phyloP scores from a whole-genome alignment of 768 basidiomycete species.

The Lentinula lateritia region DNA sequence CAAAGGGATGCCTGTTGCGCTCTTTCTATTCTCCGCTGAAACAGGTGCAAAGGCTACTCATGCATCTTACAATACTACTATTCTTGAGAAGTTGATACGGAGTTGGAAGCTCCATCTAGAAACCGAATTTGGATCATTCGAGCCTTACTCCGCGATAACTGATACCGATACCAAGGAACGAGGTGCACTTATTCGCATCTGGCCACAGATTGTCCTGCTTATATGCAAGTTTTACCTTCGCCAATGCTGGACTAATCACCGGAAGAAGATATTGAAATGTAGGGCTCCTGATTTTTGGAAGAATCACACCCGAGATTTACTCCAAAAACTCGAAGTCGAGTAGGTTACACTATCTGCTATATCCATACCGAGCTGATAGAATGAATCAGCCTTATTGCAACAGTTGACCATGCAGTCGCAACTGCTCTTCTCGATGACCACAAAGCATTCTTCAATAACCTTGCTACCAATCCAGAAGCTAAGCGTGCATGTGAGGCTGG shows the following conservation, averaged over 20 bases:
- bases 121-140: constrained; percentile 12
- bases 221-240: too few species aligned
- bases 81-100: constrained; percentile 16
- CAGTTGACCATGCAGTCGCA: neutral
- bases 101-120: constrained; percentile 17
- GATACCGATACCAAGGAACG: too few species aligned
- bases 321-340: neutral
- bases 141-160: constrained; percentile 7
- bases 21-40: constrained; percentile 28
- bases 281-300: neutral
- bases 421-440: neutral
- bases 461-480: neutral
- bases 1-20: constrained; percentile 24
- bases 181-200: too few species aligned
- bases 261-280: constrained; percentile 8
- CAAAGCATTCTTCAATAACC: too few species aligned
- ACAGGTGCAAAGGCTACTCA: constrained; percentile 18
- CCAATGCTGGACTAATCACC: constrained; percentile 23
- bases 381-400: neutral
- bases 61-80: constrained; percentile 21
- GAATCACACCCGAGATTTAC: neutral
- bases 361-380: too few species aligned
- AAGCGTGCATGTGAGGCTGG: neutral
- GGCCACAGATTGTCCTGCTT: too few species aligned
- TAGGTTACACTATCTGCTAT: neutral